Percentiles rank a stretch among this genome's conserved stretches.
Conservation (phyloP, 2,329 filamentous ascomycete species). For the Paecilomyces sp. region DNA sequence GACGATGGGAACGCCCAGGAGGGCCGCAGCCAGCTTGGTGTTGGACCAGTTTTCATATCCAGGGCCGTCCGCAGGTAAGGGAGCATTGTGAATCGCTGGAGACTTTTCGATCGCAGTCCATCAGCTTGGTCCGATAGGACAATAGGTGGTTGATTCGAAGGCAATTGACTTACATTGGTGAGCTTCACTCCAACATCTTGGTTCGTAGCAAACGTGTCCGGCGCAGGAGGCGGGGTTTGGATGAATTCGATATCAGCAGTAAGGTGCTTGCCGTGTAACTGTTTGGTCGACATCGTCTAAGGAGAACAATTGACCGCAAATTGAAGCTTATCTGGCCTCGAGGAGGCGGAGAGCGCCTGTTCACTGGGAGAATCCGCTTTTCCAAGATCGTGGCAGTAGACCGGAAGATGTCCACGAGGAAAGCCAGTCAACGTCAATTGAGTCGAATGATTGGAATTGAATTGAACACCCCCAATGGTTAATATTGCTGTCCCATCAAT, state of each 20-base stretch:
- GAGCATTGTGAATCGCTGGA: conserved; percentile 85
- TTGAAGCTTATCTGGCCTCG: not conserved
- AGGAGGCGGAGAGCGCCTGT: not conserved
- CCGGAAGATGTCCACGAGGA: too few relatives aligned
- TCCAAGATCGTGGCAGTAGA: too few relatives aligned
- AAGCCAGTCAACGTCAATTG: too few relatives aligned
- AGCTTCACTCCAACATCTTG: not conserved
- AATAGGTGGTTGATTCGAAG: not conserved
- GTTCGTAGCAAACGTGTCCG: not conserved
- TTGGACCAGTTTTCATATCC: conserved; percentile 86
- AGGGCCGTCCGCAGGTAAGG: conserved; percentile 81
- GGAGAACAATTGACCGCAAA: not conserved
- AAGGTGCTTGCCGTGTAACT: not conserved
- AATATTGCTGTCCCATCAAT: too few relatives aligned
- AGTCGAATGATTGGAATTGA: too few relatives aligned
- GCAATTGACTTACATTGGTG: not conserved
- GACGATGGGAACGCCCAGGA: conserved; percentile 68
- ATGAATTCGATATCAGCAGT: not conserved
- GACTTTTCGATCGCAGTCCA: conserved; percentile 47
- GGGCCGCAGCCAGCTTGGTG: conserved; percentile 61
- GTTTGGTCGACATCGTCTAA: not conserved
- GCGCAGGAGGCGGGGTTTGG: not conserved
- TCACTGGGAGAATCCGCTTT: not conserved
- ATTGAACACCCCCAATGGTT: too few relatives aligned
- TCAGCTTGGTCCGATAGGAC: not conserved